A percentile compares a stretch with the other conserved stretches of the same genome.
phyloP scores from a whole-genome alignment of 1,139 yeast genomes.

The Magnusiomyces paraingens region DNA sequence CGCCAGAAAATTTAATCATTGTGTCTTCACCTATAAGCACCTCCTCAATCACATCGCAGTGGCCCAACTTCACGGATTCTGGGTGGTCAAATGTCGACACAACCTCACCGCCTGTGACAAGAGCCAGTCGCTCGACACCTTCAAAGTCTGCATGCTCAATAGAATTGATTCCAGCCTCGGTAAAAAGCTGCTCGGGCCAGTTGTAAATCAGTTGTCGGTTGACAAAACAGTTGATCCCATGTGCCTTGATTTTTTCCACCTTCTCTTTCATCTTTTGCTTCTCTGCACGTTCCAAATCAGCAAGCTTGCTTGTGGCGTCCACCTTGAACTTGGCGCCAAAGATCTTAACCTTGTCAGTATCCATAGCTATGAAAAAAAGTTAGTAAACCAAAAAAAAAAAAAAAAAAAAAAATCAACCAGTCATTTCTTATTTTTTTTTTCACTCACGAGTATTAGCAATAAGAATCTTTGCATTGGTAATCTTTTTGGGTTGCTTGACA shows the following conservation, averaged over 20 bases:
- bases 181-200: conserved; percentile 93
- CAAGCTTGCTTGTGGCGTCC: conserved; percentile 89
- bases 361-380: conserved; percentile 49
- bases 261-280: conserved; percentile 86
- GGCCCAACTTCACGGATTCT: conserved; percentile 75
- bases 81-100: conserved; percentile 95
- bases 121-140: conserved; percentile 93
- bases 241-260: conserved; percentile 78
- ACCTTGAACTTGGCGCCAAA: conserved; percentile 98
- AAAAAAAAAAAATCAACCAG: too few relatives aligned
- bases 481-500: conserved; percentile 82
- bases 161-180: conserved; percentile 81
- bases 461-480: conserved; percentile 77
- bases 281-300: conserved; percentile 94
- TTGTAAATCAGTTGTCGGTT: conserved; percentile 95
- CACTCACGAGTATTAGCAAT: conserved; percentile 70
- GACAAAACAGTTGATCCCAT: conserved; percentile 82
- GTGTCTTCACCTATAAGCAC: conserved; percentile 87
- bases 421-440: neutral
- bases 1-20: conserved; percentile 84
- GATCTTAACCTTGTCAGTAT: conserved; percentile 92
- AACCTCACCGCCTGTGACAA: conserved; percentile 97
- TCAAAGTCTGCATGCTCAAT: conserved; percentile 98
- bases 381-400: neutral
- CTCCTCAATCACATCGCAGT: conserved; percentile 87